These are phyloP conservation scores for Miamiensis avidus DNA, from an alignment of 169 alveolate species.

Conservation along the genomic window DNA sequence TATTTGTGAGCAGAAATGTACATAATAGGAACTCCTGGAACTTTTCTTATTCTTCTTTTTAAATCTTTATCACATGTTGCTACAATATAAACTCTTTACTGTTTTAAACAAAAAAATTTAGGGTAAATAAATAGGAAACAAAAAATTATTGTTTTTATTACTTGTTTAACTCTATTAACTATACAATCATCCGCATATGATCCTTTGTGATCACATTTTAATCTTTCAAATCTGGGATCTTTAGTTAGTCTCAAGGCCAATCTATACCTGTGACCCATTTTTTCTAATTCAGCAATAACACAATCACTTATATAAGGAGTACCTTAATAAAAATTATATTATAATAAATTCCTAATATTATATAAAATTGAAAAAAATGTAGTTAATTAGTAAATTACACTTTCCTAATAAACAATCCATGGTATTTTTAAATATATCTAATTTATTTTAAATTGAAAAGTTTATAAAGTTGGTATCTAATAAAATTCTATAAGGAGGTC, in stretches of 20 bases:
- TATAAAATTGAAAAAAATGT: neutral
- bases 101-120: conserved; percentile 12
- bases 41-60: conserved; percentile 95
- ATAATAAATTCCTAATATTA: no score
- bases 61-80: conserved; percentile 99
- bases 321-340: conserved; percentile 16
- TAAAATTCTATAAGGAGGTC: conserved; percentile 97
- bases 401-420: conserved; percentile 97
- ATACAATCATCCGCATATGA: conserved; percentile 99
- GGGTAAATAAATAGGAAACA: neutral
- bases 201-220: conserved; percentile 97
- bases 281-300: conserved; percentile 98
- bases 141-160: neutral
- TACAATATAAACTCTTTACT: conserved; percentile 96
- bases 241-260: conserved; percentile 96
- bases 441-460: conserved; percentile 97
- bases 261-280: conserved; percentile 97
- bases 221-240: conserved; percentile 96
- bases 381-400: conserved; percentile 60
- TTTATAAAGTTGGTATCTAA: conserved; percentile 99
- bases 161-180: conserved; percentile 91
- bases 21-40: conserved; percentile 99
- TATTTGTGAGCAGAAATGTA: conserved; percentile 94
- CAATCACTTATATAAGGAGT: conserved; percentile 98
- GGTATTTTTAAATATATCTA: conserved; percentile 95